These are phyloP conservation scores for Fraxinus angustifolia DNA, from an alignment of 305 asterid species.

Conservation along the genomic window DNA sequence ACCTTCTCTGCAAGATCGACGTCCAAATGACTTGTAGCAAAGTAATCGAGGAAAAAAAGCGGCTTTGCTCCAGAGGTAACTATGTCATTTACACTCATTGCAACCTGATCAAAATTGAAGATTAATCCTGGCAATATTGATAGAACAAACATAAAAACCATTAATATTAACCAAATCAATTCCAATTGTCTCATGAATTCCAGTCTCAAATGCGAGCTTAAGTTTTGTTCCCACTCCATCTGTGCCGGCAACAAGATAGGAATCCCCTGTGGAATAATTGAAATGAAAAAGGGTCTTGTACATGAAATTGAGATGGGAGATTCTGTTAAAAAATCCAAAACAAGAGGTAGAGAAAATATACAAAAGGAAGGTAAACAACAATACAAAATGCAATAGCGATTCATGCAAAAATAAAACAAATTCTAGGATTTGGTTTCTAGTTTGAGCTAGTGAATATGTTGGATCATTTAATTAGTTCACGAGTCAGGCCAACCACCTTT, in stretches of 20 bases:
- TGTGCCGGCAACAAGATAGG: slow-evolving; percentile 91
- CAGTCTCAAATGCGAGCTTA: slow-evolving; percentile 91
- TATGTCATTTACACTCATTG: slow-evolving; percentile 96
- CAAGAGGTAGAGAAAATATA: neutral
- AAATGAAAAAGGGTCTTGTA: neutral
- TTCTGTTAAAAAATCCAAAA: neutral
- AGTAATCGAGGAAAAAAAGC: slow-evolving; percentile 91
- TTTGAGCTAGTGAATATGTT: neutral
- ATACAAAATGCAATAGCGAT: neutral
- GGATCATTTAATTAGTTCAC: neutral
- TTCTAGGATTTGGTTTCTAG: neutral
- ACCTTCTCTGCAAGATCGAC: slow-evolving; percentile 97
- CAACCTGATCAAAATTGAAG: slow-evolving; percentile 53
- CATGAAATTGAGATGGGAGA: neutral
- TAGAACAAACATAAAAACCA: neutral
- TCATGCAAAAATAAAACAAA: neutral
- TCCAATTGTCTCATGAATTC: slow-evolving; percentile 89
- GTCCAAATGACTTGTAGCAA: slow-evolving; percentile 82
- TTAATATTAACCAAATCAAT: slow-evolving; percentile 67
- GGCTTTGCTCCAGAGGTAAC: slow-evolving; percentile 98
- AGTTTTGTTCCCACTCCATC: slow-evolving; percentile 96
- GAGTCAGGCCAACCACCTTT: neutral
- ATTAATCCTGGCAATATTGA: slow-evolving; percentile 11
- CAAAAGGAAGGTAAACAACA: neutral
- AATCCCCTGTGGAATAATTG: slow-evolving; percentile 56